Percentiles rank a stretch among this genome's conserved stretches.
Evolutionary conservation across 1,284 basidiomycete species (phyloP).

Genomic region (Puccinia novopanici): DNA sequence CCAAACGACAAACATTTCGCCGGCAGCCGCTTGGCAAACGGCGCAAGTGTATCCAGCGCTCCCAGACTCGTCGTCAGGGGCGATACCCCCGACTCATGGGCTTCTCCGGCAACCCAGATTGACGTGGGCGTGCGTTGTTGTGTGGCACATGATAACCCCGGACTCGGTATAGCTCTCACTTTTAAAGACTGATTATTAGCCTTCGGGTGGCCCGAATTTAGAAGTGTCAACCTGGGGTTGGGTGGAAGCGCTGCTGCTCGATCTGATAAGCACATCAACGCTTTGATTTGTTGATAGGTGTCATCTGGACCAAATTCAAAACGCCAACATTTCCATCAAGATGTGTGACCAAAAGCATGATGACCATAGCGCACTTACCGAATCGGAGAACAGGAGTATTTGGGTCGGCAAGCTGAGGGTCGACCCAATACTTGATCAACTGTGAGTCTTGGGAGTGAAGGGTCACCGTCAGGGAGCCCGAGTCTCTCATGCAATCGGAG

Average conservation of each 20-base stretch:
- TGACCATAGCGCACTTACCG: background rate
- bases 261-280: background rate
- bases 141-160: background rate
- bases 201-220: background rate
- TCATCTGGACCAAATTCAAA: background rate
- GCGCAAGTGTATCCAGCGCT: constrained; percentile 19
- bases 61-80: constrained; percentile 15
- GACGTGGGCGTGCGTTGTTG: background rate
- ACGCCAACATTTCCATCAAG: background rate
- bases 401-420: background rate
- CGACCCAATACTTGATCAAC: background rate
- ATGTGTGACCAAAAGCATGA: background rate
- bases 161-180: background rate
- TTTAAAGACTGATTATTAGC: background rate
- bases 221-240: background rate
- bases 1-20: background rate
- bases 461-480: background rate
- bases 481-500: too few species aligned
- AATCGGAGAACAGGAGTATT: background rate
- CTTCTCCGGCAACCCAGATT: background rate
- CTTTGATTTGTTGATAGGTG: background rate
- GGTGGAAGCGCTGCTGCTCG: background rate
- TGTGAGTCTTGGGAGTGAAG: too few species aligned
- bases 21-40: constrained; percentile 19
- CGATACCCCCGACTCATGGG: background rate